Evolutionary conservation across 352 stramenopile genomes (phyloP).

Genomic region (Globisporangium acanthophoron): DNA sequence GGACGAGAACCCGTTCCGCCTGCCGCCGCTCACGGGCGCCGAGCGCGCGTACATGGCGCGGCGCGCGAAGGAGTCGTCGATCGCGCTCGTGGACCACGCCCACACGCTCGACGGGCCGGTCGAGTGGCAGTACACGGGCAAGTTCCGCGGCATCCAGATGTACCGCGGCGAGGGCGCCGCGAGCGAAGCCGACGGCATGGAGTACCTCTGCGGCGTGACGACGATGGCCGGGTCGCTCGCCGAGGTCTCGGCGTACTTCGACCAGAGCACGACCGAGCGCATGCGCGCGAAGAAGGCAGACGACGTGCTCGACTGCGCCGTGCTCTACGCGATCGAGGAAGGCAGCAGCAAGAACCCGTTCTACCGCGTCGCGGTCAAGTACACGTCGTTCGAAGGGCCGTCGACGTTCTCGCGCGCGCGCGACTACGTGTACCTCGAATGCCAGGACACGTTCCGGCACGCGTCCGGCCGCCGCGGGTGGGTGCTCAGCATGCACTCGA

Average conservation of each 20-base stretch:
- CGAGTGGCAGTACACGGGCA: conserved; percentile 73
- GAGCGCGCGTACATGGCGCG: conserved; percentile 60
- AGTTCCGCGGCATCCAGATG: conserved; percentile 73
- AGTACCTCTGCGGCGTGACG: conserved; percentile 71
- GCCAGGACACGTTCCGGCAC: conserved; percentile 76
- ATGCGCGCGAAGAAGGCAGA: conserved; percentile 60
- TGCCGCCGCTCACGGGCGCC: conserved; percentile 27
- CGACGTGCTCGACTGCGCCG: conserved; percentile 59
- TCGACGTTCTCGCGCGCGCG: conserved; percentile 49
- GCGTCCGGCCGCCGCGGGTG: conserved; percentile 58
- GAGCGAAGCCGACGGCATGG: conserved; percentile 22
- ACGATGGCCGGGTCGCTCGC: conserved; percentile 69
- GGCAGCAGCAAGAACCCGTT: conserved; percentile 43
- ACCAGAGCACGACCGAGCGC: conserved; percentile 50
- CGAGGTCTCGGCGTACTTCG: conserved; percentile 62
- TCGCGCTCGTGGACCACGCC: conserved; percentile 62
- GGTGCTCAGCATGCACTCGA: conserved; percentile 82
- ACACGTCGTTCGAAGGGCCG: conserved; percentile 52
- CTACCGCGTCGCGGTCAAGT: conserved; percentile 68
- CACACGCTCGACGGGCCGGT: conserved; percentile 69
- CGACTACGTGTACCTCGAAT: conserved; percentile 75
- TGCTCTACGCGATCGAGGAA: conserved; percentile 55
- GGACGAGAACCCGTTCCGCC: conserved; percentile 13
- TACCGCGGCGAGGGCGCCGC: conserved; percentile 67
- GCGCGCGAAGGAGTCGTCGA: conserved; percentile 62